A percentile compares a stretch with the other conserved stretches of the same genome.
Evolutionary conservation across 2,329 filamentous ascomycete genomes (phyloP).

Genomic region (Diplodia corticola): DNA sequence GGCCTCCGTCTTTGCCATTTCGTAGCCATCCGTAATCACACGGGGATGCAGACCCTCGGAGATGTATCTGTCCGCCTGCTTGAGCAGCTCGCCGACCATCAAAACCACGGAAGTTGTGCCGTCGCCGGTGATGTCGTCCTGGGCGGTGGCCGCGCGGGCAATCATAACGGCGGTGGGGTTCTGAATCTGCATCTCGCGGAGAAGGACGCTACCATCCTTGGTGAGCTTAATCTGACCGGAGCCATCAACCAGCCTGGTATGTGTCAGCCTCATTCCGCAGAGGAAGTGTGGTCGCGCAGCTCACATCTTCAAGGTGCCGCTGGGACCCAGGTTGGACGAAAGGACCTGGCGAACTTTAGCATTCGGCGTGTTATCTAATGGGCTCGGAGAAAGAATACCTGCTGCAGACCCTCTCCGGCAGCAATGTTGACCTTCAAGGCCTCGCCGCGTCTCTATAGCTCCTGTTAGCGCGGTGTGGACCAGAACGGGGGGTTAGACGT

Average conservation of each 20-base stretch:
- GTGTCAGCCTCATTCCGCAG: constrained; percentile 32
- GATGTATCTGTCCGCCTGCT: constrained; percentile 96
- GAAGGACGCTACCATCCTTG: constrained; percentile 91
- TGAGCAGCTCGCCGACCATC: constrained; percentile 92
- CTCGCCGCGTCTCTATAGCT: constrained; percentile 83
- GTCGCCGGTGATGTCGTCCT: constrained; percentile 97
- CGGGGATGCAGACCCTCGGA: constrained; percentile 94
- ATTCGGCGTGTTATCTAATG: not conserved
- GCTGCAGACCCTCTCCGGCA: constrained; percentile 77
- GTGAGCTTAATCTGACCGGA: constrained; percentile 88
- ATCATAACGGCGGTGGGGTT: constrained; percentile 92
- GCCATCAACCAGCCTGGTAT: constrained; percentile 60
- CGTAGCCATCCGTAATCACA: constrained; percentile 96
- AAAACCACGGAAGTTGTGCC: constrained; percentile 96
- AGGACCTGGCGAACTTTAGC: constrained; percentile 71
- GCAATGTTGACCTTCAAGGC: constrained; percentile 95
- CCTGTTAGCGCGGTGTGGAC: constrained; percentile 45
- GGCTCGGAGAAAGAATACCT: constrained; percentile 46
- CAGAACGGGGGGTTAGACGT: constrained; percentile 43
- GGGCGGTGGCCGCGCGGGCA: constrained; percentile 83
- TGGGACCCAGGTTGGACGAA: constrained; percentile 91
- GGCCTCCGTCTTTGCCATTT: constrained; percentile 91
- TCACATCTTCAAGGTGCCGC: constrained; percentile 96
- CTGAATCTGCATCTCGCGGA: constrained; percentile 86
- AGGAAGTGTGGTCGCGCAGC: constrained; percentile 46